Conservation (phyloP, 768 basidiomycete species). For the Rhodocollybia butyracea region DNA sequence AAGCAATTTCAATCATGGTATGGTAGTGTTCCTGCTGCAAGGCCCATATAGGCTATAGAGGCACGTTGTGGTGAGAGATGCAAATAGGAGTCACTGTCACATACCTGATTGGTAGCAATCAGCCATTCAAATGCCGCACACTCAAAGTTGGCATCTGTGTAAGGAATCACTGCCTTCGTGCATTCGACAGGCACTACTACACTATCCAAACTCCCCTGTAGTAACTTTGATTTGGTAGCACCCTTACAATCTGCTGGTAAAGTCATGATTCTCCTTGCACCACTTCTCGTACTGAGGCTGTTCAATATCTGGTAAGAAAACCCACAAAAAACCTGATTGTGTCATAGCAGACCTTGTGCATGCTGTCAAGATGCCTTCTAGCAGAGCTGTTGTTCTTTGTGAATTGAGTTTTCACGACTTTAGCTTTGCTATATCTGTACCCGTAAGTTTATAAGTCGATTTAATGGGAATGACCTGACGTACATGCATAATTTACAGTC, state of each 20-base stretch:
- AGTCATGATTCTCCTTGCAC: slow-evolving; percentile 15
- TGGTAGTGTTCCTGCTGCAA: slow-evolving; percentile 28
- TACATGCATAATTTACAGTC: background rate
- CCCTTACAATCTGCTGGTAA: slow-evolving; percentile 15
- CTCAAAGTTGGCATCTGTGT: slow-evolving; percentile 21
- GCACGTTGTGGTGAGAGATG: background rate
- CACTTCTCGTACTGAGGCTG: too few species aligned
- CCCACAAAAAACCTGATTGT: too few species aligned
- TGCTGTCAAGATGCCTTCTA: background rate
- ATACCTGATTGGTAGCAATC: slow-evolving; percentile 31
- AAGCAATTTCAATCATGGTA: slow-evolving; percentile 29
- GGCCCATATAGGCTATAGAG: slow-evolving; percentile 17
- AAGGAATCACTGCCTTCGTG: slow-evolving; percentile 13
- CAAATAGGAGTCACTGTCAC: background rate
- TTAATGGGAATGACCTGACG: background rate
- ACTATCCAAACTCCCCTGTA: slow-evolving; percentile 4
- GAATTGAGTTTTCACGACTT: background rate
- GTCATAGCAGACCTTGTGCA: background rate
- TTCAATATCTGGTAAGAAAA: too few species aligned
- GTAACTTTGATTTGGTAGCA: background rate
- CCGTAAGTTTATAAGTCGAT: background rate
- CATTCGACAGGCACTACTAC: slow-evolving; percentile 2
- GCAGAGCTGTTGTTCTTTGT: background rate
- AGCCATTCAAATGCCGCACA: slow-evolving; percentile 30
- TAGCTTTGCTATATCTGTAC: background rate